phyloP scores from a whole-genome alignment of 2,329 filamentous ascomycete genomes.

The Hypoxylon sp. region DNA sequence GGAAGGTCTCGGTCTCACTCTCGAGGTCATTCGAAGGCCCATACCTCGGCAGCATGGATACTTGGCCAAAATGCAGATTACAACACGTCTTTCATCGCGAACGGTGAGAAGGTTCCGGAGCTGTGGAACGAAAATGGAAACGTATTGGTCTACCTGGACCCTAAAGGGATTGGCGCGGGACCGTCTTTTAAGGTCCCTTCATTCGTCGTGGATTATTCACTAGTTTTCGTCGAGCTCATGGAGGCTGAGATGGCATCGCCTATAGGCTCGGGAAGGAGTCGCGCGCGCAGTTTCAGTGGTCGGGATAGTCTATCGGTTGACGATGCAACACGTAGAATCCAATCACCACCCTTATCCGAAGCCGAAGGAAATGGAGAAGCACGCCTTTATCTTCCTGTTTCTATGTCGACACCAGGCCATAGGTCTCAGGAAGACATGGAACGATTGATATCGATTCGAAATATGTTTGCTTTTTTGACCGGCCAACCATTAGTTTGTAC shows the following conservation, averaged over 20 bases:
- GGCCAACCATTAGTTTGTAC: conserved; percentile 75
- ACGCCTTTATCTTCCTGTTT: conserved; percentile 69
- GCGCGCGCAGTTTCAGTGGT: conserved; percentile 63
- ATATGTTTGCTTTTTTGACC: conserved; percentile 76
- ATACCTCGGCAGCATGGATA: conserved; percentile 65
- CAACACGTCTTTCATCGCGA: conserved; percentile 65
- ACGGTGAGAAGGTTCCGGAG: conserved; percentile 74
- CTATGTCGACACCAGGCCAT: conserved; percentile 57
- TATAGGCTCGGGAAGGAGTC: conserved; percentile 52
- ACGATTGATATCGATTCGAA: conserved; percentile 71
- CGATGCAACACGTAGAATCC: conserved; percentile 62
- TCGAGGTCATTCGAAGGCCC: conserved; percentile 51
- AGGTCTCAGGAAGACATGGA: conserved; percentile 64
- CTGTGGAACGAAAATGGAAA: conserved; percentile 74
- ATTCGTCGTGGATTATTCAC: conserved; percentile 68
- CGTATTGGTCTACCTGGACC: conserved; percentile 70
- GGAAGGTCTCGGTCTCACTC: conserved; percentile 68
- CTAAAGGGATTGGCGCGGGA: conserved; percentile 64
- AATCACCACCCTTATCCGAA: conserved; percentile 57
- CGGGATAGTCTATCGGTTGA: conserved; percentile 64
- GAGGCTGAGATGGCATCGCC: conserved; percentile 60
- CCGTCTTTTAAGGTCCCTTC: conserved; percentile 74
- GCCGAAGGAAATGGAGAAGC: conserved; percentile 58
- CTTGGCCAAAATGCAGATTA: conserved; percentile 70
- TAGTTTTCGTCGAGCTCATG: conserved; percentile 68